phyloP scores from a whole-genome alignment of 2,329 filamentous ascomycete species.

The Fusarium nygamai region DNA sequence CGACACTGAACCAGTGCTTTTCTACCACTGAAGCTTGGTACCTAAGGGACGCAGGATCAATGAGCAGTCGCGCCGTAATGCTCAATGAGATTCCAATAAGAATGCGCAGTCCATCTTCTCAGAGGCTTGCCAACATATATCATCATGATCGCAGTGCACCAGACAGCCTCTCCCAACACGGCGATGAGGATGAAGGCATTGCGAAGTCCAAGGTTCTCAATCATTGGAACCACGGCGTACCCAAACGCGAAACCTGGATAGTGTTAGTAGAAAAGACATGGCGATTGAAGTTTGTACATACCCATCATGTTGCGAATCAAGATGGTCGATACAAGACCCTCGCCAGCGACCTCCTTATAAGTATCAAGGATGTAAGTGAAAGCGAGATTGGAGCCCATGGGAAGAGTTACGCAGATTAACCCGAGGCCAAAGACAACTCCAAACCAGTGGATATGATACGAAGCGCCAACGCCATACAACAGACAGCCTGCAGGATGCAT shows the following conservation, averaged over 20 bases:
- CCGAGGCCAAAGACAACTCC: slow-evolving; percentile 29
- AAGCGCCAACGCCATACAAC: slow-evolving; percentile 30
- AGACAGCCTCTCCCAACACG: neutral
- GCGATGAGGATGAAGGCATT: neutral
- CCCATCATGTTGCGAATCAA: slow-evolving; percentile 6
- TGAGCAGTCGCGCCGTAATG: neutral
- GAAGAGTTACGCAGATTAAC: neutral
- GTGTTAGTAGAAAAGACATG: neutral
- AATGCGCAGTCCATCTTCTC: neutral
- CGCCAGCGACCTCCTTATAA: slow-evolving; percentile 1
- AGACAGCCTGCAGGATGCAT: slow-evolving; percentile 38
- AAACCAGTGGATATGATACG: slow-evolving; percentile 38
- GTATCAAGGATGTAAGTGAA: slow-evolving; percentile 11
- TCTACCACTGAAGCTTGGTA: neutral
- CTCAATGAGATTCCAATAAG: neutral
- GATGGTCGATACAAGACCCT: neutral
- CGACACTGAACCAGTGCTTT: neutral
- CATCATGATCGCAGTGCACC: slow-evolving; percentile 1
- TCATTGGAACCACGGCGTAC: neutral
- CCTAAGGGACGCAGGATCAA: neutral
- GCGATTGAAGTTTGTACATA: neutral
- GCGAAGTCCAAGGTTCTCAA: neutral
- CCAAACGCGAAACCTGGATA: neutral
- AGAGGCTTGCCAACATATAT: neutral
- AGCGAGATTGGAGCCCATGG: neutral